Conservation (phyloP, 2,329 filamentous ascomycete genomes). For the Stemphylium beticola region DNA sequence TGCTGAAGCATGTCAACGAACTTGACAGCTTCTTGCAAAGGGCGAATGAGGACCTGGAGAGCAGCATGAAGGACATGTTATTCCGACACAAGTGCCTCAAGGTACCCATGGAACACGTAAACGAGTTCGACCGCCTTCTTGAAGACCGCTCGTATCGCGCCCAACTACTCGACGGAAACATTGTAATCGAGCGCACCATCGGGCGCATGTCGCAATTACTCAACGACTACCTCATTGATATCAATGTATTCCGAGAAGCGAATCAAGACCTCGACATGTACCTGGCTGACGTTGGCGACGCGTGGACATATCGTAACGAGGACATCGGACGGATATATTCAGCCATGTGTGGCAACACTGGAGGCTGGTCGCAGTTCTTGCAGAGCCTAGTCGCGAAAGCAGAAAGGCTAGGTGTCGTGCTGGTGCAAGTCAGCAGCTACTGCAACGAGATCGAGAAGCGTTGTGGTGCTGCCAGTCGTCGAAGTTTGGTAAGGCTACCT, state of each 20-base stretch:
- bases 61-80: constrained; percentile 76
- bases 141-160: constrained; percentile 81
- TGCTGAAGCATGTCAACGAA: constrained; percentile 92
- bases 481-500: constrained; percentile 67
- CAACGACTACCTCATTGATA: constrained; percentile 78
- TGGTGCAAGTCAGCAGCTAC: constrained; percentile 76
- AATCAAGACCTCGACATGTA: constrained; percentile 80
- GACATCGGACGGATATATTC: constrained; percentile 77
- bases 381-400: constrained; percentile 76
- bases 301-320: constrained; percentile 62
- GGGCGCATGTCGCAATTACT: constrained; percentile 77
- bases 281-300: constrained; percentile 68
- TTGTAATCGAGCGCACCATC: constrained; percentile 88
- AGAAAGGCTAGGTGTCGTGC: constrained; percentile 69
- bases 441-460: constrained; percentile 86
- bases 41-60: constrained; percentile 81
- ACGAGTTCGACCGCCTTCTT: constrained; percentile 85
- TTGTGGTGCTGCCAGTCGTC: constrained; percentile 81
- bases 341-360: constrained; percentile 91
- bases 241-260: constrained; percentile 76
- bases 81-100: constrained; percentile 77
- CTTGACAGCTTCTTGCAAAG: constrained; percentile 89
- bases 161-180: constrained; percentile 84
- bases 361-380: constrained; percentile 86
- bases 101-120: constrained; percentile 80